Evolutionary conservation across 768 basidiomycete species (phyloP).

Genomic region (Fomitopsis pulvina): DNA sequence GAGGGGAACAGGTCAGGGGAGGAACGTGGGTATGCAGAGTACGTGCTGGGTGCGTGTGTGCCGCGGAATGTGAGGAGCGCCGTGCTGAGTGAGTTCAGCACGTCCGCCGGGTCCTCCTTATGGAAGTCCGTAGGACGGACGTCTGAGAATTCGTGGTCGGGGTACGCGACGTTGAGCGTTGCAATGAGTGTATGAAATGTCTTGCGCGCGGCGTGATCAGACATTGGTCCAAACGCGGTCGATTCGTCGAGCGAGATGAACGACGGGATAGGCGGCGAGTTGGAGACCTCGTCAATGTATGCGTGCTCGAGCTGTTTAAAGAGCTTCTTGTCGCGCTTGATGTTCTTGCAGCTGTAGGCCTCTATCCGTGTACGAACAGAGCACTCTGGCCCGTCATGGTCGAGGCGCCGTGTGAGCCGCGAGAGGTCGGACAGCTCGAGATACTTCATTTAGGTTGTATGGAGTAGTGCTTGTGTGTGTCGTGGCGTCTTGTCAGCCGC

Average conservation of each 20-base stretch:
- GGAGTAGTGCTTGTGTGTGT: background rate
- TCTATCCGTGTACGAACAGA: conserved; percentile 89
- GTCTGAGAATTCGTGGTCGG: conserved; percentile 95
- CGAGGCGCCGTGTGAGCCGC: conserved; percentile 69
- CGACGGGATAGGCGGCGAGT: conserved; percentile 80
- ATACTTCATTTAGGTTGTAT: conserved; percentile 65
- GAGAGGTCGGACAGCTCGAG: conserved; percentile 79
- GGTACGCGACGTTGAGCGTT: conserved; percentile 94
- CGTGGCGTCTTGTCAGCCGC: background rate
- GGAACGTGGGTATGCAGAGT: conserved; percentile 80
- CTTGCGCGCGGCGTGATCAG: conserved; percentile 79
- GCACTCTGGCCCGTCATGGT: conserved; percentile 83
- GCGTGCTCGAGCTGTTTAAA: conserved; percentile 88
- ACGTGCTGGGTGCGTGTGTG: conserved; percentile 66
- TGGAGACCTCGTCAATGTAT: conserved; percentile 73
- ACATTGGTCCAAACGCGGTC: conserved; percentile 88
- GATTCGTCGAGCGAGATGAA: conserved; percentile 73
- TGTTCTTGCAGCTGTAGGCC: conserved; percentile 96
- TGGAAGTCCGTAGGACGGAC: conserved; percentile 87
- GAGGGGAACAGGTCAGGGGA: conserved; percentile 69
- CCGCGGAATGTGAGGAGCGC: conserved; percentile 74
- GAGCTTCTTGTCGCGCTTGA: conserved; percentile 94
- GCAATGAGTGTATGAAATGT: conserved; percentile 94
- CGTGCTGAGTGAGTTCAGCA: conserved; percentile 80
- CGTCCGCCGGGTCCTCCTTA: conserved; percentile 68